These are phyloP conservation scores for Globisporangium abappressorium DNA, from an alignment of 352 stramenopile species.

Conservation along the genomic window DNA sequence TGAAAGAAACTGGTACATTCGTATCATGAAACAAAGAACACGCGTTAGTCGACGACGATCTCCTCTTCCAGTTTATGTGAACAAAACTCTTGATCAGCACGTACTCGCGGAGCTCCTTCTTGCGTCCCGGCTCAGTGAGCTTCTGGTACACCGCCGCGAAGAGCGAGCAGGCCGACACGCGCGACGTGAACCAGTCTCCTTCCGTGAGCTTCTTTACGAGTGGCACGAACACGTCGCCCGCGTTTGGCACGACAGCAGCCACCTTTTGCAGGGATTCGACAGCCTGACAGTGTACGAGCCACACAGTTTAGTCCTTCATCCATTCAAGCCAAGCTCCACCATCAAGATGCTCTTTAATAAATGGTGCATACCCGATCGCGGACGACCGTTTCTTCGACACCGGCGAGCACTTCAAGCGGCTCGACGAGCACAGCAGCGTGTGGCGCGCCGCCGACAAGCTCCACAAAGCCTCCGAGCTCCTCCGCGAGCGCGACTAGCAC, in stretches of 20 bases:
- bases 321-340: not conserved
- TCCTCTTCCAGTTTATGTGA: not conserved
- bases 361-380: slow-evolving; percentile 54
- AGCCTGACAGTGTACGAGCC: slow-evolving; percentile 23
- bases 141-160: slow-evolving; percentile 75
- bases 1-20: slow-evolving; percentile 56
- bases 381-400: slow-evolving; percentile 94
- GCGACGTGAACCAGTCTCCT: slow-evolving; percentile 88
- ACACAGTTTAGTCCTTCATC: not conserved
- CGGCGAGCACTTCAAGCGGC: slow-evolving; percentile 89
- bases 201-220: slow-evolving; percentile 77
- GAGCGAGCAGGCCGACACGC: slow-evolving; percentile 82
- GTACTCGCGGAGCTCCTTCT: slow-evolving; percentile 85
- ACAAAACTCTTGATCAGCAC: slow-evolving; percentile 15
- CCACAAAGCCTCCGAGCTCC: slow-evolving; percentile 89
- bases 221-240: slow-evolving; percentile 66
- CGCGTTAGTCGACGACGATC: not conserved
- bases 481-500: slow-evolving; percentile 90
- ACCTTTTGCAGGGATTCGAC: slow-evolving; percentile 78
- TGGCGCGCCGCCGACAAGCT: slow-evolving; percentile 74
- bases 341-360: not conserved
- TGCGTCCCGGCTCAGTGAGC: slow-evolving; percentile 49
- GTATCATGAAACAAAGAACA: not conserved
- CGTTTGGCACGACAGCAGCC: slow-evolving; percentile 54
- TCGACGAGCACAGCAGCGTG: slow-evolving; percentile 75